Evolutionary conservation across 164 flowering plant species (phyloP), one percentile per base, ranked within the genome.

Genomic region (Aristolochia contorta): DNA sequence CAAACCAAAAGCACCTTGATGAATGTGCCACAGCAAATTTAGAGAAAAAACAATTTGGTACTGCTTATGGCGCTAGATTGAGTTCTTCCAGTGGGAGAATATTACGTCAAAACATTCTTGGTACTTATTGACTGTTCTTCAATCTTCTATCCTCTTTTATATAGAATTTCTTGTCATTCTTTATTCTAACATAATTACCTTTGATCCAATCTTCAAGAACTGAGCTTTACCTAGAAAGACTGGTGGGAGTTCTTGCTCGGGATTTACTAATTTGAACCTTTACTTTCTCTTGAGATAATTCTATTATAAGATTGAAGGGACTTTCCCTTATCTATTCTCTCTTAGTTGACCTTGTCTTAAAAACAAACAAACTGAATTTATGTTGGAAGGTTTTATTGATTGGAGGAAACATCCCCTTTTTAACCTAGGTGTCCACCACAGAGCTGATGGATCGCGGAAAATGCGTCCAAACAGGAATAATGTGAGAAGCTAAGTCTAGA

Each of bases 11-110:
- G 72, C 37, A 67, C 82, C 65, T 72, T 94, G 74, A 77, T 67
- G 99, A 94, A 70, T 94, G 99, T 80, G 85, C 77, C 56, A 73
- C 93, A 55, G 82, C 99, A 25, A 91, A 94, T 80, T 66, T 94
- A 71, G 85, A 80, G 71, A 81, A 84, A 16, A 80, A 81, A 65
- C 75, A 76, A 65, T 73, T 73, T 50, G 58, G 87, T 54, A 59
- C 75, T 13, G 69, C 81, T 21, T 87, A 78, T 79, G 99, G 97
- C 69, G 67, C 85, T 60, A 82, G 88, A 14, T 83, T 94, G 83
- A 50, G 65, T 15, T 94, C 99, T 56, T 88, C 99, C 27, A 80
- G 87, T 71, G 96, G 93, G 70, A 94, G 96, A 77, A 87, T 94
- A 67, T 67, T 91, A 71, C 90, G 91, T 64, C 99, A 86, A 69